Base-by-base conservation (phyloP, 1,284 basidiomycete species). In the Microbotryomycetes sp. region DNA sequence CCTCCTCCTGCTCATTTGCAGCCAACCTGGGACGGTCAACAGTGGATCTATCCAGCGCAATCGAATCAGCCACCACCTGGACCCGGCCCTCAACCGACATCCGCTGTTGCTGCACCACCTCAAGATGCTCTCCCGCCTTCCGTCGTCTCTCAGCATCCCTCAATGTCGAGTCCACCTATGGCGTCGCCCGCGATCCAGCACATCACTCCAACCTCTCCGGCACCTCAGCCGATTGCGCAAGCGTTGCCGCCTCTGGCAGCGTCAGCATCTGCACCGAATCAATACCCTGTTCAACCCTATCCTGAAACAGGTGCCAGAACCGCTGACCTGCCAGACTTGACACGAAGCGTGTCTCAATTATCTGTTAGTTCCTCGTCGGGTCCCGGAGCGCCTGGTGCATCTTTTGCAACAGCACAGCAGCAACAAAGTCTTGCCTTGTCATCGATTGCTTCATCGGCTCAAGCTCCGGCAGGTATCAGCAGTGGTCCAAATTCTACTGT, bases 21-120 rank as follows among this genome's bases (percentile, higher is more conserved):
- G 28, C 66, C 66, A 14, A 36, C 55, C 3, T 68, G 63, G 63
- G 61, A 68, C 23, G 61, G 59, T 16, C 54, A 58, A 31, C 46
- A 57, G 6, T 68, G 63, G 63, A 51, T 68, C 12, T 63, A 59
- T 58, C 64, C 65, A 15, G 32, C 51, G 15, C 64, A 60, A 16
- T 28, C 36, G 2, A 56, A 49, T 30, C 25, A n/a, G 14, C 26
- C 25, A 25, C 25, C 25, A 6, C 30, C 25, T 30, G 50, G 12
- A 19, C 30, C 50, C n/a, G 25, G 25, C 30, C 50, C 50, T 16
- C 36, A 42, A 12, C n/a, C 36, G 19, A 19, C 36, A 42, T 12
- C 12, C 36, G 36, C 9, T 42, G 36, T 42, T 19, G 36, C 36
- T 19, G 36, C 36, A 42, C 36, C n/a, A n/a, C n/a, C n/a, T n/a